Evolutionary conservation across 306 rosid species (phyloP).

Genomic region (Sechiopsis laciniata): DNA sequence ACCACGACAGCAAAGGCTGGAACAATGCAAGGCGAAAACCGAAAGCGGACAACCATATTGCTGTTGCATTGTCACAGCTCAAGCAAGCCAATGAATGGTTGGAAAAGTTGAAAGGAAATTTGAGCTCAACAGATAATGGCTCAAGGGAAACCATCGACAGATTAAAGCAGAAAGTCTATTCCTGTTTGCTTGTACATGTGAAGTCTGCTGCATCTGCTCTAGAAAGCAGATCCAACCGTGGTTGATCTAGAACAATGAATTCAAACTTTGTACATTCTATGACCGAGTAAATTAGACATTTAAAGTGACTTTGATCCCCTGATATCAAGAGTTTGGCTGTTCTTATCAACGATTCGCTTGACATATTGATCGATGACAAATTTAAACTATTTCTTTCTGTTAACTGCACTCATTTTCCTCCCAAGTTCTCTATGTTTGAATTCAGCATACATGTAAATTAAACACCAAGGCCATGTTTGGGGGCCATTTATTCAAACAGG

Average conservation of each 20-base stretch:
- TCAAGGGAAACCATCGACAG: constrained; percentile 46
- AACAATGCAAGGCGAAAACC: constrained; percentile 36
- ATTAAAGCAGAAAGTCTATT: constrained; percentile 64
- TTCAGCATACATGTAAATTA: background rate
- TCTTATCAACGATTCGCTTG: background rate
- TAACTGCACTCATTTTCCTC: background rate
- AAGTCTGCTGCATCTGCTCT: constrained; percentile 84
- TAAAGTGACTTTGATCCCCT: constrained; percentile 13
- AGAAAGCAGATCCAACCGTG: constrained; percentile 42
- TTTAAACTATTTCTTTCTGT: background rate
- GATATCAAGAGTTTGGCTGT: background rate
- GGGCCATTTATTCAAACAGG: too few relatives aligned
- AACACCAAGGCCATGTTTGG: too few relatives aligned
- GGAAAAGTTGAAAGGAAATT: constrained; percentile 49
- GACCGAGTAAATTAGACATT: constrained; percentile 34
- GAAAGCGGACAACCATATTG: constrained; percentile 59
- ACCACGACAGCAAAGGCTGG: constrained; percentile 56
- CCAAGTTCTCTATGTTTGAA: background rate
- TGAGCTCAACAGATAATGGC: constrained; percentile 36
- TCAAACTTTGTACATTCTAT: background rate
- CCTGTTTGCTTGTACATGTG: constrained; percentile 66
- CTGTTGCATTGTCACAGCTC: constrained; percentile 67
- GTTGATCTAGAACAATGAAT: constrained; percentile 30
- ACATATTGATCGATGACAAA: background rate
- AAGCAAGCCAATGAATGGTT: constrained; percentile 87